Base-by-base conservation (phyloP, 306 rosid genomes). In the Castanea crenata region DNA sequence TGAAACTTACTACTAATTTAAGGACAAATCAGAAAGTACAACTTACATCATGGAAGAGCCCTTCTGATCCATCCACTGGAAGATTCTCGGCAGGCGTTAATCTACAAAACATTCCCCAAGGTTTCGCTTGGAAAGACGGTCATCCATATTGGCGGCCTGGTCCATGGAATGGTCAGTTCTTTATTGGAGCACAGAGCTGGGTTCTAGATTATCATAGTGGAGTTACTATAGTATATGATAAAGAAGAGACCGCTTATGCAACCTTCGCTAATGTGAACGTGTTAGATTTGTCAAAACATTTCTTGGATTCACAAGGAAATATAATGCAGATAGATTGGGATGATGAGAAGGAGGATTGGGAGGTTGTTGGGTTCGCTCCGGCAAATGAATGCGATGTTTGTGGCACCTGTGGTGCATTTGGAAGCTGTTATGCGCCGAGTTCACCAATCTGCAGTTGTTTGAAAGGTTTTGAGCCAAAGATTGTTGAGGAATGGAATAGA, bases 141-240 rank as follows among this genome's bases (percentile, higher is more conserved):
- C 56, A 7, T 7, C 58, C 51, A 10, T 59, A 70, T 71, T 81
- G 77, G 76, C 38, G 84, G 0, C 20, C 57, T 52, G 81, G 81
- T 49, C 81, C 85, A 10, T 81, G 81, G 85, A 76, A 76, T 15
- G 69, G 74, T 15, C 32, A 69, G 25, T 4, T n/a, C 0, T 81
- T 76, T 71, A 5, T 35, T 1, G 85, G 84, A 10, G 1, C 5
- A 75, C 59, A 76, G 1, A 1, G 5, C 46, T 7, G 46, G 46
- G 35, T 32, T n/a, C 1, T 46, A 38, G 5, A 5, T 3, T 81
- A 81, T 75, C 76, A 69, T 10, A 3, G 3, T 13, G 73, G 84
- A 31, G 14, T 0, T n/a, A 44, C 3, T 19, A 5, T 75, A 1
- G 63, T 19, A 31, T 31, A 20, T 8, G 49, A 81, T 1, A 67